Base-by-base conservation (phyloP, 768 basidiomycete genomes). In the Tulasnella sp. region DNA sequence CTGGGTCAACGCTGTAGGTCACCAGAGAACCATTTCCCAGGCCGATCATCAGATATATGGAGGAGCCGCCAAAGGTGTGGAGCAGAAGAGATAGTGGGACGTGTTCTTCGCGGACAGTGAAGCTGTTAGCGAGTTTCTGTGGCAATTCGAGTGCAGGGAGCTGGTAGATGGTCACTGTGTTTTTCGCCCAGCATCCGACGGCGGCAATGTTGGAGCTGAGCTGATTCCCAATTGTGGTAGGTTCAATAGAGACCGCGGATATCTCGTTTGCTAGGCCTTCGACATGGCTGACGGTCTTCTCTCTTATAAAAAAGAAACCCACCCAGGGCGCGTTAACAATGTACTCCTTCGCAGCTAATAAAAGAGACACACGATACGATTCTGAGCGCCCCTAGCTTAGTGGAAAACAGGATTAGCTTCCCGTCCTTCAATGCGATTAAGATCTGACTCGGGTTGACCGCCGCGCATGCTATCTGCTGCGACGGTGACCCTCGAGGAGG, bases 151-250 rank as follows among this genome's bases (percentile, higher is more conserved):
- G 70, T 70, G 73, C 67, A 3, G 68, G 65, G 41, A 77, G 63
- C 3, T 68, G 66, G 54, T 87, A 72, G 31, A 92, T 70, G 64
- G 82, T 76, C 42, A 92, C 75, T 7, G 69, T 65, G 63, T 84
- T 84, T 2, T 78, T 77, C 21, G 76, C 77, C 90, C 92, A 94
- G 64, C 87, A 87, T 0, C 83, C 80, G n/a, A 85, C 80, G 0
- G 77, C 79, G 25, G 85, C 69, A 53, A 77, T 64, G 9, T 69
- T 69, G 0, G 85, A 70, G 66, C 63, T 76, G 76, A 9, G 68
- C 63, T 0, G 72, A 65, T 63, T 84, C 21, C 29, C 31, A 17
- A 30, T n/a, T 22, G 43, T 78, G 17, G 80, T 65, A 0, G 84
- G 81, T 2, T 74, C 67, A 63, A 87, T 81, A 0, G 84, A 83